Evolutionary conservation across 2,329 filamentous ascomycete genomes (phyloP).

Genomic region (Paracamarosporium sp.): DNA sequence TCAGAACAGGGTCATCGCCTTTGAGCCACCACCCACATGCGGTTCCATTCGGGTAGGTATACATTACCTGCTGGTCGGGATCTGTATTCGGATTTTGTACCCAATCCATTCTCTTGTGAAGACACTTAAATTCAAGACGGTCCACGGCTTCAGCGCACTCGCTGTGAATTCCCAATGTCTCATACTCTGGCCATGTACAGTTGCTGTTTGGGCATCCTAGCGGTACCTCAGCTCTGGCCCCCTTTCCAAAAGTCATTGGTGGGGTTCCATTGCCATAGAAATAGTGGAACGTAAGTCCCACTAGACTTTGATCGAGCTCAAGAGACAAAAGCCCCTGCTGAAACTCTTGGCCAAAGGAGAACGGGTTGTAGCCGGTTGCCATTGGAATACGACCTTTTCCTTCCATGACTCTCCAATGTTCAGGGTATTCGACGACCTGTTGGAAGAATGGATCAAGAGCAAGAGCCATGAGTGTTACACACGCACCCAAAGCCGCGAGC

Average conservation of each 20-base stretch:
- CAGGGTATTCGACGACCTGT: constrained; percentile 24
- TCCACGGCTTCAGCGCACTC: constrained; percentile 2
- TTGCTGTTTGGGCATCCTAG: constrained; percentile 8
- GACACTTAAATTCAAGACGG: constrained; percentile 9
- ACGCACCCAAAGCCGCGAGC: constrained; percentile 26
- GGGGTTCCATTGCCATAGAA: constrained; percentile 15
- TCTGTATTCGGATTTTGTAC: not conserved
- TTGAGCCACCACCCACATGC: constrained; percentile 15
- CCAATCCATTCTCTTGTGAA: constrained; percentile 7
- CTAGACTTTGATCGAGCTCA: not conserved
- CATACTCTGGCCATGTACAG: constrained; percentile 12
- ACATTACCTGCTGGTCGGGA: not conserved
- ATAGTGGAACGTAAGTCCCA: not conserved
- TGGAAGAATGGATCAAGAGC: constrained; percentile 28
- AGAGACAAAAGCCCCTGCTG: not conserved
- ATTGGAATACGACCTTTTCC: constrained; percentile 7
- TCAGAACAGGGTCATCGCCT: constrained; percentile 6
- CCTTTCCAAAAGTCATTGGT: constrained; percentile 13
- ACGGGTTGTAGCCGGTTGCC: constrained; percentile 4
- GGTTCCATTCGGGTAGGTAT: constrained; percentile 10
- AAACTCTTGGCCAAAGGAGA: not conserved
- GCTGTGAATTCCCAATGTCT: constrained; percentile 8
- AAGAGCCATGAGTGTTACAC: constrained; percentile 24
- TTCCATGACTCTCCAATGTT: constrained; percentile 12
- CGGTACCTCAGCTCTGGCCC: constrained; percentile 10